Percentiles rank a stretch among this genome's conserved stretches.
These are phyloP conservation scores for Pistacia atlantica DNA, from an alignment of 345 rosid species.

Conservation along the genomic window DNA sequence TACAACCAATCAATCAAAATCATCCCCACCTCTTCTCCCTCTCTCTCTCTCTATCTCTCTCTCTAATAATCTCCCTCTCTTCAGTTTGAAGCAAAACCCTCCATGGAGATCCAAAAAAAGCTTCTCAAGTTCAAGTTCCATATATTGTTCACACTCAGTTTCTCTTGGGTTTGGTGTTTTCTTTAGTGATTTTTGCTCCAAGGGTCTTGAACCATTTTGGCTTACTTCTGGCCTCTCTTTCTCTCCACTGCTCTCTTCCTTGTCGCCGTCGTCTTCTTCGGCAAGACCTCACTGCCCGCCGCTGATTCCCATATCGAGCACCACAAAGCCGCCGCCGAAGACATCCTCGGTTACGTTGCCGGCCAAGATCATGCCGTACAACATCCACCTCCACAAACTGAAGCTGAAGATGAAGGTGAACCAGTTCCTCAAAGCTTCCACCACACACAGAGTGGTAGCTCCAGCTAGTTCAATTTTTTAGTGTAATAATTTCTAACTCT, in stretches of 20 bases:
- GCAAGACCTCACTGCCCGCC: slow-evolving; percentile 42
- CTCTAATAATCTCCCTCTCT: not conserved
- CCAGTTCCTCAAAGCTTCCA: too few species aligned
- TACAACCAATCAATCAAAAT: not conserved
- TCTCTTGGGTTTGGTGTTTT: slow-evolving; percentile 28
- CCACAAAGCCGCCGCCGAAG: slow-evolving; percentile 55
- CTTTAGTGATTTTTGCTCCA: slow-evolving; percentile 59
- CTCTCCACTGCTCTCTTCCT: slow-evolving; percentile 92
- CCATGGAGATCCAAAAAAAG: slow-evolving; percentile 69
- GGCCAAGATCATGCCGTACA: slow-evolving; percentile 47
- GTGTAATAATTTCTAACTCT: not conserved
- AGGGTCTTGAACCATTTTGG: slow-evolving; percentile 65
- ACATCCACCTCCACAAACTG: not conserved
- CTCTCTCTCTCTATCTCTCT: not conserved
- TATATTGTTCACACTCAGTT: slow-evolving; percentile 36
- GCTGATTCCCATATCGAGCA: slow-evolving; percentile 33
- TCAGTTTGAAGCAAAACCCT: not conserved
- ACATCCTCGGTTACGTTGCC: slow-evolving; percentile 77
- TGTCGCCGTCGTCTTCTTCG: slow-evolving; percentile 66
- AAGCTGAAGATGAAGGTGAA: not conserved
- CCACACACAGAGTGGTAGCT: too few species aligned
- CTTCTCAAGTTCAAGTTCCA: slow-evolving; percentile 63
- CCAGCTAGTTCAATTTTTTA: not conserved
- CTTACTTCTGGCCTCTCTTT: slow-evolving; percentile 91
- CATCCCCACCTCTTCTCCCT: too few species aligned